A percentile compares a stretch with the other conserved stretches of the same genome.
phyloP scores from a whole-genome alignment of 176 grass and related monocot species.

The Echinochloa phyllopogon region DNA sequence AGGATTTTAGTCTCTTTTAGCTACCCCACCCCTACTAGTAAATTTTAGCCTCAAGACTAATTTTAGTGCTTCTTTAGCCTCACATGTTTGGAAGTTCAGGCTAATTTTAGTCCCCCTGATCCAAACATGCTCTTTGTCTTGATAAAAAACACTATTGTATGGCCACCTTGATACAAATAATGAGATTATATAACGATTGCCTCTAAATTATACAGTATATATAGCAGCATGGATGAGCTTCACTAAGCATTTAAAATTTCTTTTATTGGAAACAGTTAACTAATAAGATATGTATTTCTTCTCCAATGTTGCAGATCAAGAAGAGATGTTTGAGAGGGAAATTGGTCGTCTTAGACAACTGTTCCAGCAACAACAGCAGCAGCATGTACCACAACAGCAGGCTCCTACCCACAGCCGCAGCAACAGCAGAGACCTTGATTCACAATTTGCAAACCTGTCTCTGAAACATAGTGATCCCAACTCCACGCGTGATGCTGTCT shows the following conservation, averaged over 20 bases:
- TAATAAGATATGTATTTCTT: constrained; percentile 10
- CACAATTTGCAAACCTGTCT: constrained; percentile 78
- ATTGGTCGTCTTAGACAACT: constrained; percentile 65
- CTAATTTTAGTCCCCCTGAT: no score
- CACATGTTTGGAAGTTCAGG: no score
- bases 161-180: background rate
- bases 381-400: constrained; percentile 50
- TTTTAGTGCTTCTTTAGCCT: no score
- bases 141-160: background rate
- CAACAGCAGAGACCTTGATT: constrained; percentile 83
- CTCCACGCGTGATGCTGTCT: constrained; percentile 50
- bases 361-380: constrained; percentile 76
- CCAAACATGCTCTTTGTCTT: no score
- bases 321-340: constrained; percentile 95
- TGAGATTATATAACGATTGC: background rate
- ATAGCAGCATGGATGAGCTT: constrained; percentile 3
- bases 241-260: background rate
- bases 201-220: background rate
- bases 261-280: constrained; percentile 20
- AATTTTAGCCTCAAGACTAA: no score
- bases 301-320: constrained; percentile 63
- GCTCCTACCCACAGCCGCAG: constrained; percentile 58
- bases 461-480: constrained; percentile 72
- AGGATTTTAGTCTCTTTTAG: no score
- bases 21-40: no score